Evolutionary conservation across 495 filamentous ascomycete genomes (phyloP).

Genomic region (Podospora bellae-mahoneyi): DNA sequence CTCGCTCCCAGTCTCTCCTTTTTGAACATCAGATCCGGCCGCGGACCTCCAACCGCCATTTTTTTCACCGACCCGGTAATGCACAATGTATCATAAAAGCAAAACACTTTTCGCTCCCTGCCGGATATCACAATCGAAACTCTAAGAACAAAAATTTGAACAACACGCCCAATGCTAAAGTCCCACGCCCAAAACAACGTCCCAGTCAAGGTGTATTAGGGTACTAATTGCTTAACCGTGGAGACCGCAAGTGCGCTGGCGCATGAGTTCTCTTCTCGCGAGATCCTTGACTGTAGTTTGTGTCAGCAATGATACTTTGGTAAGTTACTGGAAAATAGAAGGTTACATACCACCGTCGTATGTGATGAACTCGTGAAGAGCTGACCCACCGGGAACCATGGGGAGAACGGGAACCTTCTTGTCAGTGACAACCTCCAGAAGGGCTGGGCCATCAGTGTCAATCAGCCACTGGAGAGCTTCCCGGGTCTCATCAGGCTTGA

Average conservation of each 20-base stretch:
- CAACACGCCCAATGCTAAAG: slow-evolving; percentile 9
- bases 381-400: slow-evolving; percentile 88
- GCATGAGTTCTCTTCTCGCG: slow-evolving; percentile 68
- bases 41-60: slow-evolving; percentile 19
- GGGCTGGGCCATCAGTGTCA: slow-evolving; percentile 70
- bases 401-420: slow-evolving; percentile 98
- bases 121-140: slow-evolving; percentile 3
- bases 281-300: slow-evolving; percentile 64
- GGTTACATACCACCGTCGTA: slow-evolving; percentile 70
- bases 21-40: slow-evolving; percentile 18
- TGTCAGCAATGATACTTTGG: slow-evolving; percentile 29
- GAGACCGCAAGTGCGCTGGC: slow-evolving; percentile 58
- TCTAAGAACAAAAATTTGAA: neutral
- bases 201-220: neutral
- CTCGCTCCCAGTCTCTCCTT: slow-evolving; percentile 3
- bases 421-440: slow-evolving; percentile 61
- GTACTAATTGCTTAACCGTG: slow-evolving; percentile 36
- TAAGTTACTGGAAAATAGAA: neutral
- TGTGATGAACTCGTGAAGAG: slow-evolving; percentile 87
- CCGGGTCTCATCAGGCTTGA: slow-evolving; percentile 67
- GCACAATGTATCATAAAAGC: slow-evolving; percentile 15
- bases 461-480: slow-evolving; percentile 86
- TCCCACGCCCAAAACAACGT: slow-evolving; percentile 10
- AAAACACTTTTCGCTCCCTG: slow-evolving; percentile 12
- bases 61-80: slow-evolving; percentile 22